Evolutionary conservation across 2,329 filamentous ascomycete genomes (phyloP).

Genomic region (Fusarium concolor): DNA sequence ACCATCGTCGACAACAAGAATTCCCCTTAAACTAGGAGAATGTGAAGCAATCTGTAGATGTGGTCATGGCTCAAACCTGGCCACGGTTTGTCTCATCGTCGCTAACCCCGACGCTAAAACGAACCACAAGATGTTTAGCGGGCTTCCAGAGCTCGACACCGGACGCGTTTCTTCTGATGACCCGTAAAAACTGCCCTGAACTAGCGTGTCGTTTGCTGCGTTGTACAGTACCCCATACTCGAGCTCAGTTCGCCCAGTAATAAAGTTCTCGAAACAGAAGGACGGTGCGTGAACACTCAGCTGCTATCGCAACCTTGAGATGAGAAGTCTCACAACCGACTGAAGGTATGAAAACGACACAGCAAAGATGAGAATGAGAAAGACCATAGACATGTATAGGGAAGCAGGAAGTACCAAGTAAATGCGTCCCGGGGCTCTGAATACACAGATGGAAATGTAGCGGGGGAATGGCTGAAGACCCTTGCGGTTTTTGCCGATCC

Average conservation of each 20-base stretch:
- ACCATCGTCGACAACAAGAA: slow-evolving; percentile 33
- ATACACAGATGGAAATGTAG: slow-evolving; percentile 36
- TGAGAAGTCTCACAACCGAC: neutral
- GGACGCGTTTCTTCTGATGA: slow-evolving; percentile 35
- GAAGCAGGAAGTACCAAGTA: slow-evolving; percentile 23
- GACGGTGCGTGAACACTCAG: slow-evolving; percentile 8
- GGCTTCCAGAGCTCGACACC: slow-evolving; percentile 29
- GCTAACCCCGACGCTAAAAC: slow-evolving; percentile 43
- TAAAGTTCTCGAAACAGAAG: slow-evolving; percentile 12
- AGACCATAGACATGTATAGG: slow-evolving; percentile 15
- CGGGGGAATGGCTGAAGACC: slow-evolving; percentile 37
- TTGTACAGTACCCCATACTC: slow-evolving; percentile 11
- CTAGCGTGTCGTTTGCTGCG: slow-evolving; percentile 34
- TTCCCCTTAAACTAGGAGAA: slow-evolving; percentile 30
- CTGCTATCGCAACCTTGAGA: slow-evolving; percentile 1
- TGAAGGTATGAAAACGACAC: slow-evolving; percentile 16
- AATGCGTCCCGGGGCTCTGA: slow-evolving; percentile 25
- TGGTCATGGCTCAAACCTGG: slow-evolving; percentile 31
- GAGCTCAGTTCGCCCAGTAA: slow-evolving; percentile 10
- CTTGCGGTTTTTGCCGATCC: slow-evolving; percentile 37
- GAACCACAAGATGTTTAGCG: slow-evolving; percentile 39
- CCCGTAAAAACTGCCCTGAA: slow-evolving; percentile 35
- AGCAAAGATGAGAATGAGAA: slow-evolving; percentile 13
- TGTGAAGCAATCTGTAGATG: slow-evolving; percentile 41
- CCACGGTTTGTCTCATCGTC: slow-evolving; percentile 32